phyloP scores from a whole-genome alignment of 2,329 filamentous ascomycete genomes.

The Capronia epimyces region DNA sequence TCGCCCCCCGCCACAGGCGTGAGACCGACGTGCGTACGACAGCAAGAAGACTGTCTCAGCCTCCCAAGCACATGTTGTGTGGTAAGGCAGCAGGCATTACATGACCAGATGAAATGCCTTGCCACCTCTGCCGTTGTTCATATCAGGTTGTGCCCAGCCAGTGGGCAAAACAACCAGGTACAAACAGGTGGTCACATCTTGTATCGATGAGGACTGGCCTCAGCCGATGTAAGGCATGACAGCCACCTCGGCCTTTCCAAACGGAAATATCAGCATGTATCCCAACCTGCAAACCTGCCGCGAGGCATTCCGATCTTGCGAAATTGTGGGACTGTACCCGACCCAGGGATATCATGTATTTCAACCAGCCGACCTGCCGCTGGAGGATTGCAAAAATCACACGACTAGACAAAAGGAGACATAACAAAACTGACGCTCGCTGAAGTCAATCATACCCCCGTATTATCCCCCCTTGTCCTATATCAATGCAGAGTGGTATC shows the following conservation, averaged over 20 bases:
- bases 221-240: conserved; percentile 11
- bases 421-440: conserved; percentile 44
- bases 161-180: conserved; percentile 26
- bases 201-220: conserved; percentile 20
- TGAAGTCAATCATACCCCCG: conserved; percentile 40
- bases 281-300: conserved; percentile 42
- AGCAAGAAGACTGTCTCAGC: background rate
- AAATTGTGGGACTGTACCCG: conserved; percentile 40
- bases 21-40: conserved; percentile 17
- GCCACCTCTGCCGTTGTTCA: conserved; percentile 29
- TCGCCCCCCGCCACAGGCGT: conserved; percentile 33
- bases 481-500: conserved; percentile 40
- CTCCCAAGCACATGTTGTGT: conserved; percentile 13
- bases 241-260: background rate
- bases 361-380: conserved; percentile 46
- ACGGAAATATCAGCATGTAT: conserved; percentile 32
- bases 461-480: conserved; percentile 29
- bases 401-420: conserved; percentile 25
- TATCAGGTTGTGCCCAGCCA: conserved; percentile 33
- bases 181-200: conserved; percentile 9
- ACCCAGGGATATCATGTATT: conserved; percentile 35
- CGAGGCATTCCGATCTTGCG: conserved; percentile 47
- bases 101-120: conserved; percentile 36
- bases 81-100: conserved; percentile 29
- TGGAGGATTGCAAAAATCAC: conserved; percentile 22